phyloP scores from a whole-genome alignment of 1,284 basidiomycete genomes.

The Coniferiporia weirii region DNA sequence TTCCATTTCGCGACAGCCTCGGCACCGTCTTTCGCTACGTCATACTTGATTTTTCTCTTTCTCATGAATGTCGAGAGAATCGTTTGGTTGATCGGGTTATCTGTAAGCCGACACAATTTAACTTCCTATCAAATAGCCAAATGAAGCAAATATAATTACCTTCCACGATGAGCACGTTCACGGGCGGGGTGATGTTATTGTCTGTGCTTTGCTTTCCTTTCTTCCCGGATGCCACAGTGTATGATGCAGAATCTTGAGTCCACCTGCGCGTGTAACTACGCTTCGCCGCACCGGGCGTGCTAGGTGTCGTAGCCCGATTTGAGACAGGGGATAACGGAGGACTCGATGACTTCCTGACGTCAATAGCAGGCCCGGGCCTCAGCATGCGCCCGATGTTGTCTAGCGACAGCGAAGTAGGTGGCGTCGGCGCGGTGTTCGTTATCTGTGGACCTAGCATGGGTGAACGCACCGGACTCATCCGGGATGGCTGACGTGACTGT shows the following conservation, averaged over 20 bases:
- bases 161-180: conserved; percentile 94
- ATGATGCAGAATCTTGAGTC: conserved; percentile 20
- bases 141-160: conserved; percentile 46
- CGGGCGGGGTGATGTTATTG: conserved; percentile 80
- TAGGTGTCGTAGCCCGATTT: not conserved
- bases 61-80: conserved; percentile 95
- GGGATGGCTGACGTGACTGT: not conserved
- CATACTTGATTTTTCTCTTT: conserved; percentile 94
- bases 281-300: not conserved
- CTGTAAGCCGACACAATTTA: conserved; percentile 38
- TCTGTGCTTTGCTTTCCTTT: conserved; percentile 30
- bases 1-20: conserved; percentile 98
- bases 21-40: conserved; percentile 90
- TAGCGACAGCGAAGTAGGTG: not conserved
- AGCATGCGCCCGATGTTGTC: not conserved
- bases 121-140: conserved; percentile 13
- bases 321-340: conserved; percentile 8
- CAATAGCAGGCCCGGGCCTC: not conserved
- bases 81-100: conserved; percentile 98
- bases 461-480: not conserved
- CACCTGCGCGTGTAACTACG: conserved; percentile 1
- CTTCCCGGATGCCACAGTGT: conserved; percentile 17
- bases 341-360: conserved; percentile 7
- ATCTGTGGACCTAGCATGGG: not conserved
- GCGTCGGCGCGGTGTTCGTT: not conserved